Evolutionary conservation across 1,284 basidiomycete genomes (phyloP), one percentile per base, ranked within the genome.

Genomic region (Tilletia caries): DNA sequence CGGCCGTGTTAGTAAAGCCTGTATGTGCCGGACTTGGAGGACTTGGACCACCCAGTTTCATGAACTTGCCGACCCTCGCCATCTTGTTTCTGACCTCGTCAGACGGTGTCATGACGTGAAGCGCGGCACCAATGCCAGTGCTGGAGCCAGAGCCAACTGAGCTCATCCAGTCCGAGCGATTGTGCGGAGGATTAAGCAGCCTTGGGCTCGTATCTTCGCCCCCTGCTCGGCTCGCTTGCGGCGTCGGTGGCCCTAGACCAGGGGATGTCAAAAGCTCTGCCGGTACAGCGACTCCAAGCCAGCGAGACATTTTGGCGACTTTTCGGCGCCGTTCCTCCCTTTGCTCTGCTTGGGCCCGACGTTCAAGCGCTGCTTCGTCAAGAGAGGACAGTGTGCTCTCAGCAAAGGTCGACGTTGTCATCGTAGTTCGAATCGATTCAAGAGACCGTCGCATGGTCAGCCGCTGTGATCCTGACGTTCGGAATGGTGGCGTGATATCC

Each of bases 221-320:
- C 37, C 37, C 10, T 41, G 37, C 15, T 41, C 2, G 37, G 15
- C 15, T 6, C 2, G 37, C 37, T 41, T 41, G 37, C 37, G 37
- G 37, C 2, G 37, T 41, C 0, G 37, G 37, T 1, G 37, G 37
- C 2, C 37, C 37, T 41, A 6, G 13, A 29, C 32, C 29, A 18
- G 58, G 29, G 3, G 58, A 62, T 34, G 58, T 62, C 29, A 62
- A 8, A 8, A 65, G 25, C 37, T 65, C 64, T 4, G 64, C 2
- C 3, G 64, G 64, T 10, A 65, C 75, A 12, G 71, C 74, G 3
- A 71, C 76, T 32, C 77, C 77, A 18, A 79, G 75, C 77, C 76
- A 79, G 13, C 73, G 72, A 43, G 73, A 73, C 70, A 79, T 75
- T 66, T 79, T 79, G 43, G 73, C 75, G 15, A 79, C 69, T 27